Conservation (phyloP, 2,329 filamentous ascomycete species). For the Phyllosticta citribraziliensis region DNA sequence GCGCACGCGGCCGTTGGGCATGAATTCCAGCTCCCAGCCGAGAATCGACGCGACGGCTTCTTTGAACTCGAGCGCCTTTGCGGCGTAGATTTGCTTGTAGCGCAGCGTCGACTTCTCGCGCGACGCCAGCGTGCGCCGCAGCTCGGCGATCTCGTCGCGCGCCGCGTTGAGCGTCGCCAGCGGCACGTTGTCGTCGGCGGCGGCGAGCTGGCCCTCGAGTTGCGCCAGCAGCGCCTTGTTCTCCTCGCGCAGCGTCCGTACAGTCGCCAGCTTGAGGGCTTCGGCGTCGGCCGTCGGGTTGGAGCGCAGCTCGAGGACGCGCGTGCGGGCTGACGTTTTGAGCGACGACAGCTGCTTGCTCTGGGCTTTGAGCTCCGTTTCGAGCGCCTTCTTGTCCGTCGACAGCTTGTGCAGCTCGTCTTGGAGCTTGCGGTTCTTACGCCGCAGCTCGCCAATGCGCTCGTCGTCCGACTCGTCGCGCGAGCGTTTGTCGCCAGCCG, state of each 20-base stretch:
- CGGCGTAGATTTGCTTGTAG: slow-evolving; percentile 84
- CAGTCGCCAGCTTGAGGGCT: slow-evolving; percentile 70
- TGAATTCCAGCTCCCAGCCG: slow-evolving; percentile 90
- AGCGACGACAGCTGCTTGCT: slow-evolving; percentile 62
- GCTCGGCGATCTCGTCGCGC: slow-evolving; percentile 62
- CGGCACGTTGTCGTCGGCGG: slow-evolving; percentile 53
- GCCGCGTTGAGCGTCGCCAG: slow-evolving; percentile 64
- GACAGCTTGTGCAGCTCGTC: slow-evolving; percentile 62
- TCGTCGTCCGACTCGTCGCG: slow-evolving; percentile 51
- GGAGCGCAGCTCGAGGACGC: slow-evolving; percentile 75
- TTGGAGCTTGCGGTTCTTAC: slow-evolving; percentile 80
- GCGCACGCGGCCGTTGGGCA: slow-evolving; percentile 92
- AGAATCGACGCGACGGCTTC: slow-evolving; percentile 87
- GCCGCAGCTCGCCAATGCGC: slow-evolving; percentile 70
- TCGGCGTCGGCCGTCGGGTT: slow-evolving; percentile 86
- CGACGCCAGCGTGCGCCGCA: slow-evolving; percentile 41
- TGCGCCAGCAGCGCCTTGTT: slow-evolving; percentile 74
- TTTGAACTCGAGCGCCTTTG: slow-evolving; percentile 89
- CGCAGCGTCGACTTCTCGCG: slow-evolving; percentile 73
- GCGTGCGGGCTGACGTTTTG: slow-evolving; percentile 61
- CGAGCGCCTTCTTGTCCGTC: slow-evolving; percentile 59
- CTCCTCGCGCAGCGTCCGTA: slow-evolving; percentile 68
- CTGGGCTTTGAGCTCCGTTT: slow-evolving; percentile 64
- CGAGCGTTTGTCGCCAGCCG: slow-evolving; percentile 52
- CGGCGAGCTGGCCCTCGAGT: slow-evolving; percentile 40